Evolutionary conservation across 2,329 filamentous ascomycete genomes (phyloP).

Genomic region (Thelonectria discophora): DNA sequence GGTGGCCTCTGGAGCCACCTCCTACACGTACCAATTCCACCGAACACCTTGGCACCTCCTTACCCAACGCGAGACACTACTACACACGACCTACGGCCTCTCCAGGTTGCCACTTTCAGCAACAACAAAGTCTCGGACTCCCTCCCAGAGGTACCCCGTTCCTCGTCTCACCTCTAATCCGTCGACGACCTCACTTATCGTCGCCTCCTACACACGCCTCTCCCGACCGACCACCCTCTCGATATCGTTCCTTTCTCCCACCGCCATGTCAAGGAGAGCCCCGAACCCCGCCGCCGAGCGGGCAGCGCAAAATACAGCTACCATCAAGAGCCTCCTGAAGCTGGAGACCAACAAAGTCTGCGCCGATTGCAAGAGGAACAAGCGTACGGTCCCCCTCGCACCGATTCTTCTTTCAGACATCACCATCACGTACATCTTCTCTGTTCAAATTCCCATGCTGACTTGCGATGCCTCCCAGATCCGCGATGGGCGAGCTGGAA

Average conservation of each 20-base stretch:
- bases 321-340: conserved; percentile 94
- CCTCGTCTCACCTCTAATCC: conserved; percentile 1
- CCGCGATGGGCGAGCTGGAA: conserved; percentile 99
- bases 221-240: conserved; percentile 3
- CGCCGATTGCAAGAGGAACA: conserved; percentile 98
- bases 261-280: conserved; percentile 78
- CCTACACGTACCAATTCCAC: conserved; percentile 28
- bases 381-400: conserved; percentile 71
- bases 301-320: conserved; percentile 91
- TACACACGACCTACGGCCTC: conserved; percentile 22
- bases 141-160: conserved; percentile 15
- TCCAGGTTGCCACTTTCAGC: conserved; percentile 41
- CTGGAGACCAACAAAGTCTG: conserved; percentile 95
- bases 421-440: neutral
- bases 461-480: conserved; percentile 61
- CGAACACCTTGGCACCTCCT: conserved; percentile 44
- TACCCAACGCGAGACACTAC: conserved; percentile 28
- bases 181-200: conserved; percentile 7
- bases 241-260: conserved; percentile 12
- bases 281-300: conserved; percentile 83
- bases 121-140: conserved; percentile 10
- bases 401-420: neutral
- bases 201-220: neutral
- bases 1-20: conserved; percentile 17
- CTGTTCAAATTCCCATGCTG: conserved; percentile 5